These are phyloP conservation scores for Phoenix roebelenii DNA, from an alignment of 176 grass and related monocot species.

Conservation along the genomic window DNA sequence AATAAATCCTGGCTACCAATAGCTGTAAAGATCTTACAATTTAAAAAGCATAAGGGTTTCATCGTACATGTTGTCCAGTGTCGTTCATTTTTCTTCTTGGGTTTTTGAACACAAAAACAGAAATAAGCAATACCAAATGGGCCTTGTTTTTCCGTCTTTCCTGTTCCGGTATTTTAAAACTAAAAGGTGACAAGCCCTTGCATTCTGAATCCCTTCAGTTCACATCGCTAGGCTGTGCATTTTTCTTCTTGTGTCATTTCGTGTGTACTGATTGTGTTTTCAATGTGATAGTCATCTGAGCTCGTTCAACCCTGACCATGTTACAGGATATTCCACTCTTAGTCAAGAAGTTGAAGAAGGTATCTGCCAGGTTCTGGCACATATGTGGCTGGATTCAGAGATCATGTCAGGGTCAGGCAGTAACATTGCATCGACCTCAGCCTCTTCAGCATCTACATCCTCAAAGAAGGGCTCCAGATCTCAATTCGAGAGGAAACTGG, in stretches of 20 bases:
- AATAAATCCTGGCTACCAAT: too few species aligned
- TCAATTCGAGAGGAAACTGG: constrained; percentile 59
- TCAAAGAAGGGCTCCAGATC: constrained; percentile 38
- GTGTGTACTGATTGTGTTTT: background rate
- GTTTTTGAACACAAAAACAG: too few species aligned
- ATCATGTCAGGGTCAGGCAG: constrained; percentile 41
- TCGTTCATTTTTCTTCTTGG: too few species aligned
- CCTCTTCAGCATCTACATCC: constrained; percentile 36
- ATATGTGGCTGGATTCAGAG: constrained; percentile 75
- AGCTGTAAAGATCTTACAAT: too few species aligned
- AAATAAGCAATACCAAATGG: too few species aligned
- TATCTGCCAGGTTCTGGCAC: constrained; percentile 74
- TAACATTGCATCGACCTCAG: constrained; percentile 32
- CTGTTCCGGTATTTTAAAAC: too few species aligned
- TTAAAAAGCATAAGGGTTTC: too few species aligned
- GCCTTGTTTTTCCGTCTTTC: too few species aligned
- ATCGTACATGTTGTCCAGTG: too few species aligned
- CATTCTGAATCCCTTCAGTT: too few species aligned
- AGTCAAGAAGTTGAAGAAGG: constrained; percentile 75
- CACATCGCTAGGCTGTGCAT: background rate
- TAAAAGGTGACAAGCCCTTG: too few species aligned
- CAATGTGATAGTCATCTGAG: constrained; percentile 4
- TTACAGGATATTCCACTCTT: constrained; percentile 52
- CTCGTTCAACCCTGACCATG: background rate
- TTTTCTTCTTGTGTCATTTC: background rate